Base-by-base conservation (phyloP, 2,329 filamentous ascomycete species). In the Xylariaceae sp. region DNA sequence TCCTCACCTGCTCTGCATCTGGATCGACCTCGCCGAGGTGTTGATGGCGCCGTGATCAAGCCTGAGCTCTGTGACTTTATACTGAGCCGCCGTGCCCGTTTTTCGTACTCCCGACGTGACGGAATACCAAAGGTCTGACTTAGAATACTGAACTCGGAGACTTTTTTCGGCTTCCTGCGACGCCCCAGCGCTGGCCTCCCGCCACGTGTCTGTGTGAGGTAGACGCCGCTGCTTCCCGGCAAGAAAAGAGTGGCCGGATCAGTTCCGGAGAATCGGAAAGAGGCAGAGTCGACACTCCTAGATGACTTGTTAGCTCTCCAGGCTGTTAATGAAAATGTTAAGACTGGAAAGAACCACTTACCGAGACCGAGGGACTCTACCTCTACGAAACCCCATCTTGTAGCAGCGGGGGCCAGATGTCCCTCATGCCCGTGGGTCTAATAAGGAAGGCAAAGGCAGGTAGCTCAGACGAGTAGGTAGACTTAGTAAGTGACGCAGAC, bases 161-260 rank as follows among this genome's bases (percentile, higher is more conserved):
- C 48, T 42, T 48, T 34, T 49, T 3, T 43, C 39, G 16, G 35
- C 28, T 37, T 54, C 59, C 36, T n/a, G n/a, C 54, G 57, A 9
- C 55, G 54, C 24, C 47, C 51, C 8, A 55, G 28, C 9, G 52
- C 56, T 12, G 50, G 51, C 13, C 47, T 54, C 24, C 55, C 54
- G 23, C 43, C 42, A 26, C 47, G 53, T 4, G 49, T 53, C 12
- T 34, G 52, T 11, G 53, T 55, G 26, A 56, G 34, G 40, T 52
- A 59, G 18, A 57, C 27, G 3, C 40, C 18, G 13, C 32, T 39
- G 9, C 36, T 34, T 26, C 41, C 34, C 35, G 51, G 50, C 7
- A 55, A 34, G 30, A 47, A 51, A 28, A 43, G 5, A 16, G 40
- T 50, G 36, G 9, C 43, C 35, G 24, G 39, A 32, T 13, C 38